Evolutionary conservation across 345 rosid genomes (phyloP).

Genomic region (Eucalyptus regnans): DNA sequence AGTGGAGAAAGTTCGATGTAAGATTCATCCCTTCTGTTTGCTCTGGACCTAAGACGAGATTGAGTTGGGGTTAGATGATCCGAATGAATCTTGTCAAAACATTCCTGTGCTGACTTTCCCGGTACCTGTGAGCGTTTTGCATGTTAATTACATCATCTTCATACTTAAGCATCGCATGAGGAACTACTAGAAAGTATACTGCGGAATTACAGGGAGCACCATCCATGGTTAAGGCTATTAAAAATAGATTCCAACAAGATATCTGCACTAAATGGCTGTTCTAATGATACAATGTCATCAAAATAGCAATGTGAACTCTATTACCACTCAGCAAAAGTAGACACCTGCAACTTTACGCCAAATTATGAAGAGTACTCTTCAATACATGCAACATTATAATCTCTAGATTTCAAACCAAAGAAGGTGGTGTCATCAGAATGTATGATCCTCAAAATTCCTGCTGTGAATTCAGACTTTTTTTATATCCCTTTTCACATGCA

Average conservation of each 20-base stretch:
- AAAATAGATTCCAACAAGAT: background rate
- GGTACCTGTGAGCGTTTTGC: constrained; percentile 32
- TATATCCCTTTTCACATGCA: background rate
- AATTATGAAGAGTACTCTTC: background rate
- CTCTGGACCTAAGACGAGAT: constrained; percentile 38
- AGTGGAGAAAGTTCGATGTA: constrained; percentile 29
- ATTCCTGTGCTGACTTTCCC: constrained; percentile 77
- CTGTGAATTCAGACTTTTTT: background rate
- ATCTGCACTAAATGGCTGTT: background rate
- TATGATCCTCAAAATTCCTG: background rate
- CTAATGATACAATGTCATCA: background rate
- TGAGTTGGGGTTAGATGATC: constrained; percentile 47
- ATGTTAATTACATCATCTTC: background rate
- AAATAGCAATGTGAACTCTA: background rate
- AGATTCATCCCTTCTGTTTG: constrained; percentile 20
- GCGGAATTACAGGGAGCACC: background rate
- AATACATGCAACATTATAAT: background rate
- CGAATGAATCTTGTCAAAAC: constrained; percentile 67
- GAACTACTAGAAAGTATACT: background rate
- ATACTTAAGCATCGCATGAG: background rate
- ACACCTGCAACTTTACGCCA: background rate
- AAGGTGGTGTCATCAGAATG: background rate
- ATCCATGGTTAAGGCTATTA: background rate
- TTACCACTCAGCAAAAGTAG: background rate
- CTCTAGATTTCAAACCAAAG: background rate